Base-by-base conservation (phyloP, 2,329 filamentous ascomycete genomes). In the Fusarium citri region DNA sequence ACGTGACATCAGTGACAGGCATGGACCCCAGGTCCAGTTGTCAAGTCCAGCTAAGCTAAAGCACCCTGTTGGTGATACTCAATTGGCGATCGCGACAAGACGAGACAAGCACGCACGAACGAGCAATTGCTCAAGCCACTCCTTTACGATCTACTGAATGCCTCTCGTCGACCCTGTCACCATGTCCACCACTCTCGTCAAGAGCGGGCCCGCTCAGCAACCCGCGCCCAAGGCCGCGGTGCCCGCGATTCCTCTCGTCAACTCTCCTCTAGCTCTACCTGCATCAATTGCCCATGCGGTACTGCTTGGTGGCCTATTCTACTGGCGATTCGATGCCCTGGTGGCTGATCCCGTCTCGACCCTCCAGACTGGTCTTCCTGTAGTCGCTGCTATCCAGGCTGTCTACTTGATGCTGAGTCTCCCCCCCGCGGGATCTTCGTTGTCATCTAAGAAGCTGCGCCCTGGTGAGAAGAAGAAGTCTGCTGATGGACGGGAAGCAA, bases 311-410 rank as follows among this genome's bases (percentile, higher is more conserved):
- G 86, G 85, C 12, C 80, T 91, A 37, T 90, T 91, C 76, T 84
- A 86, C 47, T 76, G 87, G 68, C 87, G 87, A 41, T 95, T 97
- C 79, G 78, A 82, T 37, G 81, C 85, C 20, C 84, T 97, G 26
- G 91, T 97, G 28, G 83, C 85, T 18, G 87, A 94, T 69, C 93
- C 94, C 1, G 86, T 91, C 4, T 80, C 85, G 18, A 86, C 90
- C 9, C 85, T 97, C 40, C 79, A 86, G 16, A 84, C 78, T 30
- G 83, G 89, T 4, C 81, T 95, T 5, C 85, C 90, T 1, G 85
- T 88, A 15, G 83, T 94, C 16, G 86, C 87, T 5, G 79, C 84
- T 7, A 77, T 94, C 5, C 94, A 97, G 78, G 82, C 85, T 15
- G 81, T 79, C 14, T 92, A 92, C 74, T 86, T 87, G 6, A 78